Evolutionary conservation across 106 monocot species (phyloP).

Genomic region (Agapanthus africanus): DNA sequence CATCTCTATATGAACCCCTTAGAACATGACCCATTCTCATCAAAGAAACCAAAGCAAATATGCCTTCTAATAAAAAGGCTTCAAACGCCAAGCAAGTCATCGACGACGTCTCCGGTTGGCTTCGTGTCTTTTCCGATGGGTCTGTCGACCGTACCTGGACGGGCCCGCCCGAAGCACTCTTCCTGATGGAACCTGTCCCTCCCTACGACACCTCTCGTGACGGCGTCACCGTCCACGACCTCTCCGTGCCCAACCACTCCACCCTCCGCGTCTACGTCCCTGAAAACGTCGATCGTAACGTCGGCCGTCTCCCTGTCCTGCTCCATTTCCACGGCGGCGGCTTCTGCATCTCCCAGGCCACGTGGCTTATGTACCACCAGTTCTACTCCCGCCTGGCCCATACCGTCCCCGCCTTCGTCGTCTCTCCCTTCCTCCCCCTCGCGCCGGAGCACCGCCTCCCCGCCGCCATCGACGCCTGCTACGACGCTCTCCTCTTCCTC

Average conservation of each 20-base stretch:
- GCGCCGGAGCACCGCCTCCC: slow-evolving; percentile 88
- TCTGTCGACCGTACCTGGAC: slow-evolving; percentile 91
- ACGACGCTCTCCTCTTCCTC: slow-evolving; percentile 42
- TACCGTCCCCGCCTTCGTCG: slow-evolving; percentile 34
- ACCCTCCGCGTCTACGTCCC: slow-evolving; percentile 65
- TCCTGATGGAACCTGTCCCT: slow-evolving; percentile 43
- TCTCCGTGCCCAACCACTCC: slow-evolving; percentile 25
- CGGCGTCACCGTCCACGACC: slow-evolving; percentile 55
- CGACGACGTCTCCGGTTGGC: slow-evolving; percentile 88
- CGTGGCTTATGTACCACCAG: slow-evolving; percentile 77
- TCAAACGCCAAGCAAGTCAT: slow-evolving; percentile 22
- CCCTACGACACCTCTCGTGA: slow-evolving; percentile 26
- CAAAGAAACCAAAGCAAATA: no score
- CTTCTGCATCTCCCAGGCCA: slow-evolving; percentile 65
- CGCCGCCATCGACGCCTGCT: slow-evolving; percentile 40
- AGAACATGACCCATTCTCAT: no score
- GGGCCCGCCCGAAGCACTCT: slow-evolving; percentile 53
- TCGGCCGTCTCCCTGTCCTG: slow-evolving; percentile 29
- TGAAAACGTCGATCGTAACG: not conserved
- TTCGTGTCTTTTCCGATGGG: slow-evolving; percentile 63
- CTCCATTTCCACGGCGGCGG: slow-evolving; percentile 93
- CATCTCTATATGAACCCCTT: no score
- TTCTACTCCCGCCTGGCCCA: slow-evolving; percentile 69
- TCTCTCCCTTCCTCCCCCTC: slow-evolving; percentile 61
- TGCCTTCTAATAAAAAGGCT: no score